A percentile compares a stretch with the other conserved stretches of the same genome.
Evolutionary conservation across 2,329 filamentous ascomycete species (phyloP).

Genomic region (Myriosclerotinia duriaeana): DNA sequence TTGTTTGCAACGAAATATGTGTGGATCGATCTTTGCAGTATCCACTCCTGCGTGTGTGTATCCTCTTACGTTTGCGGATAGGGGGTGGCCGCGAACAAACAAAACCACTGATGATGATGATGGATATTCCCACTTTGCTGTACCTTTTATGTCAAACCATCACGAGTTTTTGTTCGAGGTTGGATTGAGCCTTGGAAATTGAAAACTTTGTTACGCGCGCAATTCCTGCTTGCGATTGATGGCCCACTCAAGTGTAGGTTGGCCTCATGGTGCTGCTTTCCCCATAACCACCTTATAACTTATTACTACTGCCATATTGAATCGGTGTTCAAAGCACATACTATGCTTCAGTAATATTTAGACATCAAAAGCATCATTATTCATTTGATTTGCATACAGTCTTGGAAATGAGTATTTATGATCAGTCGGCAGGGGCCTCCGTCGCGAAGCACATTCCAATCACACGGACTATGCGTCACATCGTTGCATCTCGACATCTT

Average conservation of each 20-base stretch:
- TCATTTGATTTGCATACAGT: not conserved
- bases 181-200: not conserved
- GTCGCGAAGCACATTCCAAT: not conserved
- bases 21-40: not conserved
- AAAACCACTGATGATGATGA: not conserved
- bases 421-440: not conserved
- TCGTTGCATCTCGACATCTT: conserved; percentile 6
- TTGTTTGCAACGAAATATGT: not conserved
- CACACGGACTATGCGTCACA: conserved; percentile 8
- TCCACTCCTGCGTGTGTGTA: not conserved
- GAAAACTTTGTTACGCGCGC: not conserved
- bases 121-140: not conserved
- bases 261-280: not conserved
- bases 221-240: not conserved
- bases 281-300: not conserved
- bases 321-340: not conserved
- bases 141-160: not conserved
- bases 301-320: too few species aligned
- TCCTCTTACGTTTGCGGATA: not conserved
- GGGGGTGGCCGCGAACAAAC: not conserved
- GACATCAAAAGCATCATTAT: not conserved
- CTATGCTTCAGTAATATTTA: not conserved
- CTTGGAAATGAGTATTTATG: not conserved
- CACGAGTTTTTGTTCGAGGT: not conserved
- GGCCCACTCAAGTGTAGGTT: not conserved